These are phyloP conservation scores for Oligophagozyma castellii DNA, from an alignment of 1,139 yeast species.

Conservation along the genomic window DNA sequence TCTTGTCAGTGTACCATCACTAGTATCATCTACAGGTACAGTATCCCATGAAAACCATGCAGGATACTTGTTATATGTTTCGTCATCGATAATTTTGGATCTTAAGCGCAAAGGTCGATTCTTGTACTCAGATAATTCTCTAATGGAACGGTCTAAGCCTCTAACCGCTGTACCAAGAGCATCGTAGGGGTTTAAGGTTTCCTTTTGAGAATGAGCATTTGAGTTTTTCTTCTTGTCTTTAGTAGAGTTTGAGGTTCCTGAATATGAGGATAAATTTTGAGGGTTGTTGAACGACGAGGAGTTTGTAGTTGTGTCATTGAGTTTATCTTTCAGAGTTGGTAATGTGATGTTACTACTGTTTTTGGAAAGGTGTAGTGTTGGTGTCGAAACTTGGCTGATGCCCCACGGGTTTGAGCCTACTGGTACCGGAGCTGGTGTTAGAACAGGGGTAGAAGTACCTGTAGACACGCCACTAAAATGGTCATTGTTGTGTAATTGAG, in stretches of 20 bases:
- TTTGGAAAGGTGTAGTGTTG: conserved; percentile 18
- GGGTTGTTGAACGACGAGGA: conserved; percentile 3
- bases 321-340: conserved; percentile 59
- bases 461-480: conserved; percentile 7
- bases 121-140: conserved; percentile 19
- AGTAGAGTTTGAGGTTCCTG: conserved; percentile 7
- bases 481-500: conserved; percentile 14
- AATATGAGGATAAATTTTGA: conserved; percentile 7
- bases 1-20: conserved; percentile 18
- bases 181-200: conserved; percentile 23
- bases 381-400: conserved; percentile 20
- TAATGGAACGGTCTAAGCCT: conserved; percentile 27
- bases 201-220: conserved; percentile 13
- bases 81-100: conserved; percentile 25
- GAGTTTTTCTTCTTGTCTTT: conserved; percentile 22
- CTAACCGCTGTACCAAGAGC: conserved; percentile 23
- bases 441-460: conserved; percentile 15
- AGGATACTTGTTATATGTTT: conserved; percentile 26
- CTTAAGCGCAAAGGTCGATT: conserved; percentile 25
- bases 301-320: conserved; percentile 5
- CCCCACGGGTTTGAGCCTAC: conserved; percentile 25
- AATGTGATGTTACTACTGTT: conserved; percentile 46
- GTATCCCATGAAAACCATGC: conserved; percentile 31
- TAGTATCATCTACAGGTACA: conserved; percentile 16
- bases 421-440: conserved; percentile 25